Conservation (phyloP, 352 stramenopile genomes). For the Phytopythium cucurbitacearum region DNA sequence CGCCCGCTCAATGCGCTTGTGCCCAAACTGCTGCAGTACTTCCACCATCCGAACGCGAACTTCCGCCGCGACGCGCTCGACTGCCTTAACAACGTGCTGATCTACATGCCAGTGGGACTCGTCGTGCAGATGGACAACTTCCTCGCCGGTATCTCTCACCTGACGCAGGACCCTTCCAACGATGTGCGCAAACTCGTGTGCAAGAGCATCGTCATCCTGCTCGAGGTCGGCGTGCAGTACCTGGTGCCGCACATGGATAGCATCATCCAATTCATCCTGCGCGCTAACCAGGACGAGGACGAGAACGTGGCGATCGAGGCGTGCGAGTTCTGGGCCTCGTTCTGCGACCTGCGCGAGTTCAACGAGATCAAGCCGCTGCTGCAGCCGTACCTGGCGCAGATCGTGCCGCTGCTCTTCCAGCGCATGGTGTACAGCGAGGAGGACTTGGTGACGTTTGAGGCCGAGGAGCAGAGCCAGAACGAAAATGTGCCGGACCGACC, state of each 20-base stretch:
- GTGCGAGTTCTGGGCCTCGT: conserved; percentile 90
- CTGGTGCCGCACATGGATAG: conserved; percentile 86
- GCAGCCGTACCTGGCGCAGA: conserved; percentile 79
- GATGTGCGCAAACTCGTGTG: conserved; percentile 86
- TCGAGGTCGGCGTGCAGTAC: conserved; percentile 87
- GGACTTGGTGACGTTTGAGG: conserved; percentile 86
- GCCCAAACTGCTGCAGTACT: conserved; percentile 87
- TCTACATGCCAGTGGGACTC: conserved; percentile 85
- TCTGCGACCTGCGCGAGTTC: conserved; percentile 86
- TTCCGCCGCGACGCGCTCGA: conserved; percentile 86
- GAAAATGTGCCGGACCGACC: conserved; percentile 89
- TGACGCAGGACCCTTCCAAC: conserved; percentile 80
- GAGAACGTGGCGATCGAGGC: conserved; percentile 86
- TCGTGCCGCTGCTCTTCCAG: conserved; percentile 91
- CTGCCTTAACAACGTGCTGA: conserved; percentile 88
- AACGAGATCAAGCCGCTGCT: conserved; percentile 91
- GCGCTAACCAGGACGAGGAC: conserved; percentile 81
- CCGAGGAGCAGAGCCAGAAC: conserved; percentile 84
- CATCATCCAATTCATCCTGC: conserved; percentile 91
- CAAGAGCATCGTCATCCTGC: conserved; percentile 89
- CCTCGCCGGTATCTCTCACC: conserved; percentile 81
- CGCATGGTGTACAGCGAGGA: conserved; percentile 96
- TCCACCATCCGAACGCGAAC: conserved; percentile 67
- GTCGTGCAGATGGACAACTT: conserved; percentile 90
- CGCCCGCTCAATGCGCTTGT: conserved; percentile 85